Base-by-base conservation (phyloP, 1,139 yeast genomes). In the Pichia sorboxylosa region DNA sequence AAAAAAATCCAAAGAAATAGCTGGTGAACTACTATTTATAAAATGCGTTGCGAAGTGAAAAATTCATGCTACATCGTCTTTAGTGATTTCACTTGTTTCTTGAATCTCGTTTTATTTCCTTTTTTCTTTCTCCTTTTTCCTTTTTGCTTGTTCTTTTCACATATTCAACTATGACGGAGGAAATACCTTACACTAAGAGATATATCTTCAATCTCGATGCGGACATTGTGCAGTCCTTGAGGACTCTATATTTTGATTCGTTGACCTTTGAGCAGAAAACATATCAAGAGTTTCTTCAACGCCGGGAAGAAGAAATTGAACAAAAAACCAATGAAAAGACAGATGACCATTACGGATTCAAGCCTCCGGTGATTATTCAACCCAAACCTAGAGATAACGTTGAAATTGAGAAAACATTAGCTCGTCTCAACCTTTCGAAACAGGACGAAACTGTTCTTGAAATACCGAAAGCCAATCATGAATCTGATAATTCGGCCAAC, bases 221-320 rank as follows among this genome's bases (percentile, higher is more conserved):
- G 4, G 48, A 54, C 4, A 49, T 78, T 5, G 38, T 69, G 14
- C 47, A 59, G 18, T 64, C 77, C 0, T 52, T 82, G 31, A 62
- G 67, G 43, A 55, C 79, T 41, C 56, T 77, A 44, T 64, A 63
- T 41, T 78, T 78, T 48, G 82, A 75, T 48, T 59, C 68, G 1
- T 47, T 59, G 3, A 66, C 75, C 0, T 45, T 54, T 21, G 56
- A 57, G 29, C 51, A 33, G 13, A 45, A 43, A n/a, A 25, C 47
- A 6, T 33, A 47, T 26, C 34, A 35, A 6, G 44, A 49, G 9
- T 48, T 40, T 25, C 21, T 36, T 8, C 26, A 31, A 18, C 32
- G 42, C 13, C 30, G 44, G 14, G 29, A 33, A 18, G 40, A 39
- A 13, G 42, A 42, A 19, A 27, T 34, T 17, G 35, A 38, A 2